Evolutionary conservation across 371 early-diverging fungal genomes (phyloP), one percentile per base, ranked within the genome.

Genomic region (Circinella minor): DNA sequence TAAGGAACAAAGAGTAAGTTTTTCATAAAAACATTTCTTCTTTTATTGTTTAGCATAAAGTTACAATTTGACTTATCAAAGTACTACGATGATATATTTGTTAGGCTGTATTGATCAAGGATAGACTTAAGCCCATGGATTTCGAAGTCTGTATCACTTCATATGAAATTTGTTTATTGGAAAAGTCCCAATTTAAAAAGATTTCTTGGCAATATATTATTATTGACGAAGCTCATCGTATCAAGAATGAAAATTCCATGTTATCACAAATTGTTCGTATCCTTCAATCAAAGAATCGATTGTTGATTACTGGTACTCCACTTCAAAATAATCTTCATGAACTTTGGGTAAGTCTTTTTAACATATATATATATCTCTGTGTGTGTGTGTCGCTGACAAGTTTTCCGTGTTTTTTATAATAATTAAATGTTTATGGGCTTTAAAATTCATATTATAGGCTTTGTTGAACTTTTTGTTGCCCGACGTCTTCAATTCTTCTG

Each of bases 151-250:
- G 97, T 82, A 92, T 99, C 48, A 99, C 99, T 3, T 97, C 99
- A 0, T 99, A 98, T 75, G 99, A 99, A 79, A 98, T 97, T 80
- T 96, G 96, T 73, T 85, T 99, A 68, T 81, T 93, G 59, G 98
- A 98, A 74, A 94, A 95, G 78, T 73, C 92, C 3, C 88, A 90
- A 57, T 86, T 99, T 63, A 90, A 90, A 67, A 94, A 95, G 74
- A 85, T 99, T 63, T 82, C 91, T 36, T 99, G 97, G 96, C 88
- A 94, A 70, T 96, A 97, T 71, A 90, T 98, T 61, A 91, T 99
- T 61, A 94, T 99, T 70, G 99, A 99, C 80, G 99, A 99, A 83
- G 99, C 99, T 0, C 99, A 99, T 76, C 92, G 99, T 66, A 95
- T 99, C 83, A 99, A 99, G 83, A 99, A 99, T 79, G 96, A 97